phyloP scores from a whole-genome alignment of 352 stramenopile species.

The Paralagenidium karlingii region DNA sequence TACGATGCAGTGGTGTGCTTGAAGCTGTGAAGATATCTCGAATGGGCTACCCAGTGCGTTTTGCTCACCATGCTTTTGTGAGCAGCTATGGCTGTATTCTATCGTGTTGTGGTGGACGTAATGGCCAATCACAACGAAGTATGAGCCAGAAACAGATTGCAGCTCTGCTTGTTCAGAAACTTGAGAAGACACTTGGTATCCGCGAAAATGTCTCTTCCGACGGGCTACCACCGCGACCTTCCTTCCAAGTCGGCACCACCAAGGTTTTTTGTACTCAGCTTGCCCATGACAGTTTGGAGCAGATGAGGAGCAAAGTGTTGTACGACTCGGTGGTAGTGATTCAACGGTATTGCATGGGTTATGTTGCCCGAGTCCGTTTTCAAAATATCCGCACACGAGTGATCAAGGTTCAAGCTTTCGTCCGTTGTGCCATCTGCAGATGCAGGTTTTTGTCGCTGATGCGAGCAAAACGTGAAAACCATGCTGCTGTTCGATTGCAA shows the following conservation, averaged over 20 bases:
- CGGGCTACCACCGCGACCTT: constrained; percentile 19
- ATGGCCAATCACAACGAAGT: neutral
- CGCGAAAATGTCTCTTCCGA: constrained; percentile 7
- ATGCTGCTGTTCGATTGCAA: too few species aligned
- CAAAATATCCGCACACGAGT: too few species aligned
- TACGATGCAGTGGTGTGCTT: constrained; percentile 78
- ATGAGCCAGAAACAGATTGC: constrained; percentile 40
- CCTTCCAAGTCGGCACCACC: constrained; percentile 68
- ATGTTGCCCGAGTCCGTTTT: constrained; percentile 29
- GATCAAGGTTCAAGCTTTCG: constrained; percentile 40
- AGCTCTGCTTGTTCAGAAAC: constrained; percentile 24
- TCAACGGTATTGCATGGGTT: constrained; percentile 63
- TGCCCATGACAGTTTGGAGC: constrained; percentile 56
- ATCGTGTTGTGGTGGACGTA: neutral
- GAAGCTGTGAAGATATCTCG: constrained; percentile 84
- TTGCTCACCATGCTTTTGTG: constrained; percentile 88
- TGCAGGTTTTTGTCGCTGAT: constrained; percentile 25
- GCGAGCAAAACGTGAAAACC: constrained; percentile 18
- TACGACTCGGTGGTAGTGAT: constrained; percentile 62
- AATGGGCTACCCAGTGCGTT: constrained; percentile 89
- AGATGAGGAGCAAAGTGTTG: constrained; percentile 36
- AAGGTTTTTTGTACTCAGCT: constrained; percentile 70
- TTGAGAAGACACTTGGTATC: constrained; percentile 22
- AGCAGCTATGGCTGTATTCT: constrained; percentile 70
- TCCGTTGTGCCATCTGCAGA: constrained; percentile 31